phyloP scores from a whole-genome alignment of 2,329 filamentous ascomycete genomes.

The Fusarium longipes region DNA sequence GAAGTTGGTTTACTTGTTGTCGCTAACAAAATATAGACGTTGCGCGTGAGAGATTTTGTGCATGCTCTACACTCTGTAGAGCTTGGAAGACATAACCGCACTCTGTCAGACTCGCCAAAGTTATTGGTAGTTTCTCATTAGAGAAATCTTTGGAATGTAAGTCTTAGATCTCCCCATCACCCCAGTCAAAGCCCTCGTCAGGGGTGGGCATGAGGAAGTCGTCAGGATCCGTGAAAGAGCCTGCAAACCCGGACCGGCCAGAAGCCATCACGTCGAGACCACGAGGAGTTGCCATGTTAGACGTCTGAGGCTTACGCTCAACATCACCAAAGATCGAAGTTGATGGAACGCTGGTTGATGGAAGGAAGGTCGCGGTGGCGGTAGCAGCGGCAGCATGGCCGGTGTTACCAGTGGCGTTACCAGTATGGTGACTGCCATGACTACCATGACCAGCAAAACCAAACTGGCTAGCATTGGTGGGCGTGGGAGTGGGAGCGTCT shows the following conservation, averaged over 20 bases:
- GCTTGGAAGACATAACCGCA: neutral
- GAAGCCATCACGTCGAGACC: slow-evolving; percentile 12
- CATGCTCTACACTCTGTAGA: slow-evolving; percentile 24
- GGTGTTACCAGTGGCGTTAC: neutral
- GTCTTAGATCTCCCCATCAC: slow-evolving; percentile 54
- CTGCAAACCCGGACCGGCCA: neutral
- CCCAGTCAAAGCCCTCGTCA: slow-evolving; percentile 32
- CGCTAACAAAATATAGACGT: slow-evolving; percentile 11
- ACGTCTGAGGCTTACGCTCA: slow-evolving; percentile 26
- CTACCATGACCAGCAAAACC: neutral
- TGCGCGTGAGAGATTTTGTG: neutral
- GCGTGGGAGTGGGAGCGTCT: slow-evolving; percentile 24
- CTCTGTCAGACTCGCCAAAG: neutral
- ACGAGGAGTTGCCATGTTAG: neutral
- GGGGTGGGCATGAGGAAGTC: neutral
- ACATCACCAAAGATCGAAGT: slow-evolving; percentile 42
- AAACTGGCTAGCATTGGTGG: slow-evolving; percentile 1
- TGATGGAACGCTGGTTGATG: slow-evolving; percentile 6
- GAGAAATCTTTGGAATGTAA: neutral
- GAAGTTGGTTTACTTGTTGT: slow-evolving; percentile 12
- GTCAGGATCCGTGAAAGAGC: neutral
- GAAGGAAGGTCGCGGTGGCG: neutral
- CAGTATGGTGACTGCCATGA: too few species aligned
- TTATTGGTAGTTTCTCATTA: neutral
- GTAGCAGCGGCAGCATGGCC: neutral